These are phyloP conservation scores for Alnus rubra DNA, from an alignment of 306 rosid genomes.

Conservation along the genomic window DNA sequence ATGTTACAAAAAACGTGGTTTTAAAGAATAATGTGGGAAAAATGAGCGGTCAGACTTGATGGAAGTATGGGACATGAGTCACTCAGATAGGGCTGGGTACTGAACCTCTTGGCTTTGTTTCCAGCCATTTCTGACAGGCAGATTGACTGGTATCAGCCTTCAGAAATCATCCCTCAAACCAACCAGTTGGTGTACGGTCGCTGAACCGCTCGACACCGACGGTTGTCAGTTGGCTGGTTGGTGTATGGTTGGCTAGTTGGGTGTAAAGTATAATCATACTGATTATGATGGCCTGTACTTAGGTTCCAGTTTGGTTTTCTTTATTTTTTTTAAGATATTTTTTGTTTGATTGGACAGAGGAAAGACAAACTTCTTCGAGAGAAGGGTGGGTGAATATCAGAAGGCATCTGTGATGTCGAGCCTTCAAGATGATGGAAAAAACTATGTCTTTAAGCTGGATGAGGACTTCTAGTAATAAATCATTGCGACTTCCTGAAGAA, in stretches of 20 bases:
- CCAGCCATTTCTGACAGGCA: no score
- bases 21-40: not conserved
- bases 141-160: no score
- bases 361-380: conserved; percentile 89
- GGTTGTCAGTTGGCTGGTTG: no score
- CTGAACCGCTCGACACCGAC: no score
- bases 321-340: conserved; percentile 4
- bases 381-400: conserved; percentile 92
- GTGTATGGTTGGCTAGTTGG: conserved; percentile 1
- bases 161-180: no score
- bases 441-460: conserved; percentile 74
- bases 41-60: not conserved
- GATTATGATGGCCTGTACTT: not conserved
- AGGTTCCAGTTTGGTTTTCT: conserved; percentile 7
- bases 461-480: conserved; percentile 62
- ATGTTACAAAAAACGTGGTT: not conserved
- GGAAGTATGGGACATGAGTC: not conserved
- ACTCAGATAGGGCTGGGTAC: not conserved
- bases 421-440: conserved; percentile 73
- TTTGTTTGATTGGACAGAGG: conserved; percentile 61
- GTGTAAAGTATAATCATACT: not conserved
- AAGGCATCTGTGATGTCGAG: conserved; percentile 91
- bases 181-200: no score
- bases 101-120: not conserved
- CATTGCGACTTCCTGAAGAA: conserved; percentile 17